Percentiles rank a stretch among this genome's conserved stretches.
phyloP scores from a whole-genome alignment of 2,329 filamentous ascomycete species.

The Diplodia corticola region DNA sequence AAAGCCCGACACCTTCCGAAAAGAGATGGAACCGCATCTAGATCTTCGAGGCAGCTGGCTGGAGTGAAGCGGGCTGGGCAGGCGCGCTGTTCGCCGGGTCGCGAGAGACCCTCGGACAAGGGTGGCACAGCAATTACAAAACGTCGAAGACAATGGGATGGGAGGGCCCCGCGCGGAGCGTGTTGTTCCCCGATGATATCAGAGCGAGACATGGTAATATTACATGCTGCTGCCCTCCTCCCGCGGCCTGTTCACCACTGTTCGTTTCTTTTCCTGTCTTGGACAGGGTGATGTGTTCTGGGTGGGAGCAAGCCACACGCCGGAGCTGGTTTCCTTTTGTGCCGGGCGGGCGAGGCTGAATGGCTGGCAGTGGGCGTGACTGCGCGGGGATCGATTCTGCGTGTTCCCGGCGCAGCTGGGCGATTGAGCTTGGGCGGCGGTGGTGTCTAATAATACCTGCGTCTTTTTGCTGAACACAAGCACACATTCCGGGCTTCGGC shows the following conservation, averaged over 20 bases:
- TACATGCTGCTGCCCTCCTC: background rate
- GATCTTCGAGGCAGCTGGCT: background rate
- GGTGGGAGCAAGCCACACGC: background rate
- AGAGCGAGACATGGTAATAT: slow-evolving; percentile 10
- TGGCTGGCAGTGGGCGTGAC: background rate
- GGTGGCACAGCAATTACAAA: slow-evolving; percentile 21
- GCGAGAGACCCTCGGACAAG: slow-evolving; percentile 2
- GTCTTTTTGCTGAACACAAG: slow-evolving; percentile 15
- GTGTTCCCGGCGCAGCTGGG: slow-evolving; percentile 6
- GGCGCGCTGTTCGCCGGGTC: background rate
- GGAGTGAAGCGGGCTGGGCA: slow-evolving; percentile 6
- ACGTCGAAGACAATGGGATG: slow-evolving; percentile 16
- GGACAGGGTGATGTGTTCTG: background rate
- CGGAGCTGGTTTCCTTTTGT: background rate
- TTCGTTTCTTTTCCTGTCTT: slow-evolving; percentile 7
- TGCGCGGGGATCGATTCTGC: background rate
- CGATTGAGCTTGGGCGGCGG: background rate
- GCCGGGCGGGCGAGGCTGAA: slow-evolving; percentile 5
- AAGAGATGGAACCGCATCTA: slow-evolving; percentile 9
- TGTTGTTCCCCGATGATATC: slow-evolving; percentile 13
- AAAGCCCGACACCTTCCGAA: slow-evolving; percentile 17
- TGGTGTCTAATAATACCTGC: slow-evolving; percentile 17
- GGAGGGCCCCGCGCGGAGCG: background rate
- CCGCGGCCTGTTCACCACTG: background rate
- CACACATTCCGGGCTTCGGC: slow-evolving; percentile 19